Evolutionary conservation across 2,329 filamentous ascomycete genomes (phyloP), one percentile per base, ranked within the genome.

Genomic region (Achaetomium macrosporum): DNA sequence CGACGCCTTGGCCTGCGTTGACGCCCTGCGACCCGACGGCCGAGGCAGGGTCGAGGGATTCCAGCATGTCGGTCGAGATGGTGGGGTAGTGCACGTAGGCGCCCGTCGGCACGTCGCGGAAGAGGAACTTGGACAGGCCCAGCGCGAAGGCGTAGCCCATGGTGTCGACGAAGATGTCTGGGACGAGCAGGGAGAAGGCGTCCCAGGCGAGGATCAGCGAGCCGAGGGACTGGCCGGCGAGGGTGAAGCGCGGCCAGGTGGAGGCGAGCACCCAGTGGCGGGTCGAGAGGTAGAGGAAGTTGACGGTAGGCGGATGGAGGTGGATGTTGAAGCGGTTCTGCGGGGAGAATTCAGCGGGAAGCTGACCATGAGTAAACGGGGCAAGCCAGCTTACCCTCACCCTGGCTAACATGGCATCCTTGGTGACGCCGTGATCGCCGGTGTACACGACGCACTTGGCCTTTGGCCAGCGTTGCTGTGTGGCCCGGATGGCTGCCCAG

Each of bases 1-100:
- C 92, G 30, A 75, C 77, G 2, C 90, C 92, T 50, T 87, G 79
- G 31, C 92, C 91, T 5, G 91, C 88, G 66, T 97, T 93, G 51
- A 95, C 76, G 2, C 92, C 87, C 70, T 81, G 85, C 51, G 68
- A 68, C 13, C 84, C 87, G 44, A 75, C 79, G 33, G 70, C 57
- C 2, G 76, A 79, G 9, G 67, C 68, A 9, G 87, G 82, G 60
- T 90, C 82, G 5, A 96, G 81, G 16, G 88, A 92, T 19, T 83
- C 79, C 4, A 99, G 81, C 93, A 99, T 99, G 65, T 99, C 93
- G 47, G 90, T 99, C 3, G 91, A 96, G 50, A 99, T 99, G 51
- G 92, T 97, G 1, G 93, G 93, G 67, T 97, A 99, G 72, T 99
- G 93, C 1, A 97, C 91, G 66, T 99, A 99, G 48, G 93, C 91